A percentile compares a stretch with the other conserved stretches of the same genome.
Evolutionary conservation across 2,329 filamentous ascomycete genomes (phyloP).

Genomic region (Fusarium oxysporum): DNA sequence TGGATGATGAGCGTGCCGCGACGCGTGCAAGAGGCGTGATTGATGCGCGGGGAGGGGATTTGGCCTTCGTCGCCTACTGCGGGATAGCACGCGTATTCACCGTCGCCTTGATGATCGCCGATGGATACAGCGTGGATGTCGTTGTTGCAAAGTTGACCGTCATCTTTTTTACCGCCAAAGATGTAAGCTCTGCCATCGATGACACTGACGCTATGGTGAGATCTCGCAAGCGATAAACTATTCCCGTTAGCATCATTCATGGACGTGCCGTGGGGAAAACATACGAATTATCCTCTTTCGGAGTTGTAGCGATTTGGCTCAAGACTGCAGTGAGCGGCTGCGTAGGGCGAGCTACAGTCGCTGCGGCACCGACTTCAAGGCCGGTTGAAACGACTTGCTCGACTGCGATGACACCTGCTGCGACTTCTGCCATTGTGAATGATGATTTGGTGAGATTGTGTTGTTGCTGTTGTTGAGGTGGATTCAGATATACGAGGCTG

Average conservation of each 20-base stretch:
- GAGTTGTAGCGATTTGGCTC: slow-evolving; percentile 33
- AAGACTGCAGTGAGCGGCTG: slow-evolving; percentile 35
- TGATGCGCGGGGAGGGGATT: slow-evolving; percentile 4
- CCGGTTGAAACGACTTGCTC: slow-evolving; percentile 39
- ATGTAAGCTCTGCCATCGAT: slow-evolving; percentile 32
- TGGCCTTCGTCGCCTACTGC: slow-evolving; percentile 18
- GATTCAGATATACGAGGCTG: background rate
- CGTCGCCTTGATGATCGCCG: background rate
- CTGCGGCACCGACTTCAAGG: slow-evolving; percentile 33
- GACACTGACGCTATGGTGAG: slow-evolving; percentile 31
- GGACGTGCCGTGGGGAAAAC: rapidly evolving
- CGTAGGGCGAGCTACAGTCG: slow-evolving; percentile 29
- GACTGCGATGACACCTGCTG: slow-evolving; percentile 31
- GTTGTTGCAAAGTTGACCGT: slow-evolving; percentile 25
- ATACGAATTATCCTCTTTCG: slow-evolving; percentile 25
- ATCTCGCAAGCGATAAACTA: slow-evolving; percentile 30
- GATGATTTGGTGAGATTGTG: background rate
- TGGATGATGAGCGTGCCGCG: slow-evolving; percentile 23
- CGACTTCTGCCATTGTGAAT: slow-evolving; percentile 33
- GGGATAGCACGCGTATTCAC: slow-evolving; percentile 38
- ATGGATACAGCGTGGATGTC: slow-evolving; percentile 31
- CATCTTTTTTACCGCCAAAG: slow-evolving; percentile 33
- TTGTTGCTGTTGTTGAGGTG: background rate
- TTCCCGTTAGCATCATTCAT: rapidly evolving
- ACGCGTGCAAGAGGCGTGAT: slow-evolving; percentile 31